Percentiles rank a stretch among this genome's conserved stretches.
Conservation (phyloP, 345 rosid genomes). For the Rhodamnia argentea region DNA sequence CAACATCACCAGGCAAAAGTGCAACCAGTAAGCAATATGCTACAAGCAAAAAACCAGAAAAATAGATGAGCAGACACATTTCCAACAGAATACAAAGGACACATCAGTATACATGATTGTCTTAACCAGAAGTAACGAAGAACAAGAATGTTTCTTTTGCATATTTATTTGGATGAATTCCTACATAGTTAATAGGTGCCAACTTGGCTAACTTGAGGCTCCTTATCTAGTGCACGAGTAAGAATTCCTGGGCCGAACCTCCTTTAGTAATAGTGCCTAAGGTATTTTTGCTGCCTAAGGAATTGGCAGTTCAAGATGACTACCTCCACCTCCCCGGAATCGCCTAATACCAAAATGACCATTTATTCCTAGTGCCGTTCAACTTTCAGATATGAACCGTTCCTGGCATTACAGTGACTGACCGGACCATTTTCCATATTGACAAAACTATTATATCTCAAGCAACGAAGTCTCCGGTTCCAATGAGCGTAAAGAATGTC, state of each 20-base stretch:
- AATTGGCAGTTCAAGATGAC: background rate
- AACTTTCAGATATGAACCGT: background rate
- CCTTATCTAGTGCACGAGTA: background rate
- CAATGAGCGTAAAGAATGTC: background rate
- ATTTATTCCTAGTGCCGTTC: background rate
- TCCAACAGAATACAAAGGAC: background rate
- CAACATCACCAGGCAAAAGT: background rate
- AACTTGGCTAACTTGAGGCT: background rate
- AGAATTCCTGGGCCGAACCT: background rate
- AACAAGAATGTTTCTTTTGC: background rate
- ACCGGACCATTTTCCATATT: background rate
- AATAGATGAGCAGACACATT: background rate
- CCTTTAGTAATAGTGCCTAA: background rate
- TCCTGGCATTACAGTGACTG: background rate
- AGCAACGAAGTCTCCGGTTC: background rate
- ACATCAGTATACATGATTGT: background rate
- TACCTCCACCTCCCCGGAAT: background rate
- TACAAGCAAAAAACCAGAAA: background rate
- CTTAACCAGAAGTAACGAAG: background rate
- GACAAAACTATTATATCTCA: background rate
- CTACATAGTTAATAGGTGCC: background rate
- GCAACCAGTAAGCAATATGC: background rate
- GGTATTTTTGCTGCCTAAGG: background rate
- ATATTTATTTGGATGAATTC: background rate
- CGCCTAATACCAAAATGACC: background rate